These are phyloP conservation scores for Cladorrhinum sp. DNA, from an alignment of 2,329 filamentous ascomycete genomes.

Conservation along the genomic window DNA sequence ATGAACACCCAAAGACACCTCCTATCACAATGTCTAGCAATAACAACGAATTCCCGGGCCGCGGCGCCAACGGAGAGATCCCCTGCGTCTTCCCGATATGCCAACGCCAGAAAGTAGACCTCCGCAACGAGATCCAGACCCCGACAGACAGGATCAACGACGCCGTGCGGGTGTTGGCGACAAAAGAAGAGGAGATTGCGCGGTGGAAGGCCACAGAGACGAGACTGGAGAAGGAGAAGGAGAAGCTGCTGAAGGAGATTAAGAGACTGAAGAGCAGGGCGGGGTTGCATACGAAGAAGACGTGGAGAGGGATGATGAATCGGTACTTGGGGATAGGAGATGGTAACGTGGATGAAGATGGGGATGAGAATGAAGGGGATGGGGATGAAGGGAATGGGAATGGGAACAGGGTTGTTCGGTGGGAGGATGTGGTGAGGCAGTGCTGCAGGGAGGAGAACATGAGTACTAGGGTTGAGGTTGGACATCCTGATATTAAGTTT, in stretches of 20 bases:
- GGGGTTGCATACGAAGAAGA: background rate
- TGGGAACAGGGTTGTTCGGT: too few relatives aligned
- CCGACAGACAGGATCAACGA: background rate
- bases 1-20: too few relatives aligned
- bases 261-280: background rate
- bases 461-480: slow-evolving; percentile 14
- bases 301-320: background rate
- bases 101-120: background rate
- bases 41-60: background rate
- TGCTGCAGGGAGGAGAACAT: slow-evolving; percentile 38
- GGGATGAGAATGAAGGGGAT: background rate
- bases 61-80: background rate
- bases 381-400: too few relatives aligned
- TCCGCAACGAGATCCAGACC: background rate
- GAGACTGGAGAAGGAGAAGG: background rate
- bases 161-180: background rate
- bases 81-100: background rate
- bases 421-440: slow-evolving; percentile 1
- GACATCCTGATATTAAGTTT: slow-evolving; percentile 33
- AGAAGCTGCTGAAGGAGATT: background rate
- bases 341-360: background rate
- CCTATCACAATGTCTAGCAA: background rate
- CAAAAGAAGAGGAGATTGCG: background rate
- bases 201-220: too few relatives aligned
- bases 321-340: too few relatives aligned